Percentiles rank a stretch among this genome's conserved stretches.
These are phyloP conservation scores for Sclerotinia nivalis DNA, from an alignment of 2,329 filamentous ascomycete genomes.

Conservation along the genomic window DNA sequence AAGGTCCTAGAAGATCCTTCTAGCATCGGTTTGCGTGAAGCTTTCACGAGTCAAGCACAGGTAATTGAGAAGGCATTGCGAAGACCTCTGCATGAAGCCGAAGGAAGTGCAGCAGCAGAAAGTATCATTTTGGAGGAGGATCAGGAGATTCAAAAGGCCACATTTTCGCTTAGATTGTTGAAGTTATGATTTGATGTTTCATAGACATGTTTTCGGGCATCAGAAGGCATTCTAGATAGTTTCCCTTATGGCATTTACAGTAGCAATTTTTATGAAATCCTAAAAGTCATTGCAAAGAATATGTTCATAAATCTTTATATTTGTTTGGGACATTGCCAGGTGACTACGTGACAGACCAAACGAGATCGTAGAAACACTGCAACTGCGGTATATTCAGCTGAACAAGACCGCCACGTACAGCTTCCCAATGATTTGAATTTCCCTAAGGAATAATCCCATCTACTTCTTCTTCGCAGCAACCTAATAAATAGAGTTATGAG, in stretches of 20 bases:
- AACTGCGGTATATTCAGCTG: not conserved
- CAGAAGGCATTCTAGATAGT: conserved; percentile 15
- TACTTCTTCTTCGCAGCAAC: conserved; percentile 53
- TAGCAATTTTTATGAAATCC: not conserved
- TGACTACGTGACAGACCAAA: not conserved
- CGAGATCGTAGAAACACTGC: not conserved
- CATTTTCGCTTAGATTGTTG: conserved; percentile 72
- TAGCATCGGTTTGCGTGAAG: conserved; percentile 67
- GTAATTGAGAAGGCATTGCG: conserved; percentile 76
- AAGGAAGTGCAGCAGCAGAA: conserved; percentile 39
- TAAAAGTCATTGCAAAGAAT: not conserved
- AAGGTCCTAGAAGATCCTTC: conserved; percentile 77
- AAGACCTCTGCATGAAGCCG: conserved; percentile 51
- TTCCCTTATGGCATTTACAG: not conserved
- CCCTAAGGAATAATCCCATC: not conserved
- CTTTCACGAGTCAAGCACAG: conserved; percentile 66
- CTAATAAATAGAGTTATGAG: conserved; percentile 41
- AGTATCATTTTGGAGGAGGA: conserved; percentile 77
- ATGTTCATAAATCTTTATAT: not conserved
- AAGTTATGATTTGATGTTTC: conserved; percentile 57
- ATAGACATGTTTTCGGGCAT: not conserved
- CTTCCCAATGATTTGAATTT: not conserved
- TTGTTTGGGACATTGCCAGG: not conserved
- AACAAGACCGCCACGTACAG: not conserved
- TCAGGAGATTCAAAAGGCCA: conserved; percentile 82